Conservation (phyloP, 2,329 filamentous ascomycete genomes). For the Phialophora expanda region DNA sequence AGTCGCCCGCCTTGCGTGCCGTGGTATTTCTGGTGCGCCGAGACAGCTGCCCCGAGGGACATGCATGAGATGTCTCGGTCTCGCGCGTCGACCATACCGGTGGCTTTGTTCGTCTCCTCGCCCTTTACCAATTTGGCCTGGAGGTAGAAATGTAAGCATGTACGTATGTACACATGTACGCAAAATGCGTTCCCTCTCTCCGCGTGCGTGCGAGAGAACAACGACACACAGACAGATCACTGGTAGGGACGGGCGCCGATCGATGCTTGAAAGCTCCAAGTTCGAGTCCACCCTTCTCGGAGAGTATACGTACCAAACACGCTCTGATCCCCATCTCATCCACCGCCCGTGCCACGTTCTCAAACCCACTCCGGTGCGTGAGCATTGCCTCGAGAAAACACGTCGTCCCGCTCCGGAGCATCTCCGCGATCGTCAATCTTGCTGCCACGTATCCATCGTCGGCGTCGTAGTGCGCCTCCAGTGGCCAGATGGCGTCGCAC, state of each 20-base stretch:
- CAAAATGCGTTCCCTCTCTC: too few species aligned
- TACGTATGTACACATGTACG: neutral
- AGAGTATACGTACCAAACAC: constrained; percentile 39
- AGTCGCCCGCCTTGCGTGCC: constrained; percentile 49
- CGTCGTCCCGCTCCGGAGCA: constrained; percentile 48
- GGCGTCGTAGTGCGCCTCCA: constrained; percentile 45
- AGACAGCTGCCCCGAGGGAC: constrained; percentile 41
- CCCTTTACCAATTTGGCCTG: constrained; percentile 35
- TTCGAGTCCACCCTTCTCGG: neutral
- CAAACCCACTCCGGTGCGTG: constrained; percentile 41
- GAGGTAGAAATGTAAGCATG: neutral
- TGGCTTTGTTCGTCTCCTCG: constrained; percentile 22
- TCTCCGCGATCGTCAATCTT: constrained; percentile 46
- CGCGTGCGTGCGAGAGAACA: too few species aligned
- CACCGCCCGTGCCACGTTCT: constrained; percentile 42
- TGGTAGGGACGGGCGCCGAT: too few species aligned
- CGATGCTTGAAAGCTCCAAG: too few species aligned
- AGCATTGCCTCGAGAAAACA: constrained; percentile 48
- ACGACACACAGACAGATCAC: too few species aligned
- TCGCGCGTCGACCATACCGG: constrained; percentile 39
- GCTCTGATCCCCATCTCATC: constrained; percentile 45
- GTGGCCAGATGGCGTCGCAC: constrained; percentile 47
- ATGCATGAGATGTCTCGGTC: constrained; percentile 41
- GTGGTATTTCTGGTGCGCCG: constrained; percentile 37
- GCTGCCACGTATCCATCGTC: constrained; percentile 46